Evolutionary conservation across 805 yeast genomes (phyloP).

Genomic region (Wickerhamiella galacta): DNA sequence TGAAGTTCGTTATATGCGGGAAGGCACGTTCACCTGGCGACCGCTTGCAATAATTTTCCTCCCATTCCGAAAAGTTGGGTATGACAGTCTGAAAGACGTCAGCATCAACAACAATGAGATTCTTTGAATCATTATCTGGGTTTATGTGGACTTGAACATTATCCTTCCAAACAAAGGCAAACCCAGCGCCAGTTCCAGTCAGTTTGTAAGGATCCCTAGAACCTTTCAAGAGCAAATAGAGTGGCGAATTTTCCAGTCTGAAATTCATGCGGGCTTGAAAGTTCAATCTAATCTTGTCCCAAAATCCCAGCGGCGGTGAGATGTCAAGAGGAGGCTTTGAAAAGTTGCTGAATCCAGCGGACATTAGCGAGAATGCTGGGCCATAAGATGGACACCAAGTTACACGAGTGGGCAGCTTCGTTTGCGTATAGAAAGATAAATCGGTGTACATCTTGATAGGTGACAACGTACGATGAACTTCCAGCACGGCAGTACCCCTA

Average conservation of each 20-base stretch:
- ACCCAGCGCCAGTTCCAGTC: slow-evolving; percentile 55
- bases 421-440: slow-evolving; percentile 35
- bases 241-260: slow-evolving; percentile 31
- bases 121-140: slow-evolving; percentile 47
- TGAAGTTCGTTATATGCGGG: slow-evolving; percentile 12
- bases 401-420: slow-evolving; percentile 44
- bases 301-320: slow-evolving; percentile 68
- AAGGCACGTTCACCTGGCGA: slow-evolving; percentile 19
- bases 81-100: slow-evolving; percentile 49
- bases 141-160: slow-evolving; percentile 46
- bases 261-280: slow-evolving; percentile 57
- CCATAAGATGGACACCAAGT: slow-evolving; percentile 78
- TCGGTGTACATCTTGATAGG: slow-evolving; percentile 57
- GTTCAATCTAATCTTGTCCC: slow-evolving; percentile 74
- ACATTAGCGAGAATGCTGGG: slow-evolving; percentile 67
- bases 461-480: slow-evolving; percentile 60
- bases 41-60: slow-evolving; percentile 16
- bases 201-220: slow-evolving; percentile 64
- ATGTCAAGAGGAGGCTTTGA: slow-evolving; percentile 85
- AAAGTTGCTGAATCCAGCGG: slow-evolving; percentile 63
- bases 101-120: slow-evolving; percentile 48
- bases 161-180: slow-evolving; percentile 52
- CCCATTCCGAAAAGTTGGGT: slow-evolving; percentile 50
- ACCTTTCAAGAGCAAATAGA: slow-evolving; percentile 37
- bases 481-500: slow-evolving; percentile 32